These are phyloP conservation scores for Citrullus mucosospermus DNA, from an alignment of 306 rosid genomes.

Conservation along the genomic window DNA sequence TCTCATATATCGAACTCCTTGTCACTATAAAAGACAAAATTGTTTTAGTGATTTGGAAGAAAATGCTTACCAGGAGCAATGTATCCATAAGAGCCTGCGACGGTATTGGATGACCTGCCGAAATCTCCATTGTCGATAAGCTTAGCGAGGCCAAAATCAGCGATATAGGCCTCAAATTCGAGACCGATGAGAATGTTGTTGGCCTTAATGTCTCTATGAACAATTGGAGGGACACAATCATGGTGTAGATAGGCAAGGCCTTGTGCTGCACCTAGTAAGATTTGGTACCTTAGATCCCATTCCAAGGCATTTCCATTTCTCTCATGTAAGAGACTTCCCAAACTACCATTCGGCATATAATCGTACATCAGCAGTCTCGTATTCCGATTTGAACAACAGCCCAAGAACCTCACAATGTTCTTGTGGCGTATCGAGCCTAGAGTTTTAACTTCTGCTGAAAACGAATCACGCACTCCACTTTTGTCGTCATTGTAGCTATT, in stretches of 20 bases:
- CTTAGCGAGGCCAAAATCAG: constrained; percentile 94
- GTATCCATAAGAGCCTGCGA: constrained; percentile 96
- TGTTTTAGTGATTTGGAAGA: neutral
- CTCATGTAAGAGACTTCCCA: constrained; percentile 77
- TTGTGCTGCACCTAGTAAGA: constrained; percentile 80
- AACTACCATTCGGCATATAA: constrained; percentile 88
- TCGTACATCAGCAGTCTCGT: constrained; percentile 80
- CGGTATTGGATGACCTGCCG: constrained; percentile 70
- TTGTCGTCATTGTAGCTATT: constrained; percentile 34
- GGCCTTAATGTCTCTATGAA: constrained; percentile 94
- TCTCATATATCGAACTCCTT: neutral
- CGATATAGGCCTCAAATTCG: constrained; percentile 84
- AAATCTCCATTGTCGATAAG: constrained; percentile 76
- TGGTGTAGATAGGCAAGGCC: constrained; percentile 93
- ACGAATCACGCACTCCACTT: constrained; percentile 65
- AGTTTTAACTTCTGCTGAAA: constrained; percentile 69
- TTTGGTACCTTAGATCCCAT: constrained; percentile 84
- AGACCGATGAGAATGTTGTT: constrained; percentile 93
- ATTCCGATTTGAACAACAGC: constrained; percentile 66
- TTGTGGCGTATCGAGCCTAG: constrained; percentile 86
- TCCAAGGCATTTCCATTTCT: constrained; percentile 61
- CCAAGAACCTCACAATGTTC: constrained; percentile 86
- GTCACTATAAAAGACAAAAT: neutral
- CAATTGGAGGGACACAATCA: constrained; percentile 93
- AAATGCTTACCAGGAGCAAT: constrained; percentile 77